Evolutionary conservation across 2,329 filamentous ascomycete genomes (phyloP), one percentile per base, ranked within the genome.

Genomic region (Sporothrix humicola): DNA sequence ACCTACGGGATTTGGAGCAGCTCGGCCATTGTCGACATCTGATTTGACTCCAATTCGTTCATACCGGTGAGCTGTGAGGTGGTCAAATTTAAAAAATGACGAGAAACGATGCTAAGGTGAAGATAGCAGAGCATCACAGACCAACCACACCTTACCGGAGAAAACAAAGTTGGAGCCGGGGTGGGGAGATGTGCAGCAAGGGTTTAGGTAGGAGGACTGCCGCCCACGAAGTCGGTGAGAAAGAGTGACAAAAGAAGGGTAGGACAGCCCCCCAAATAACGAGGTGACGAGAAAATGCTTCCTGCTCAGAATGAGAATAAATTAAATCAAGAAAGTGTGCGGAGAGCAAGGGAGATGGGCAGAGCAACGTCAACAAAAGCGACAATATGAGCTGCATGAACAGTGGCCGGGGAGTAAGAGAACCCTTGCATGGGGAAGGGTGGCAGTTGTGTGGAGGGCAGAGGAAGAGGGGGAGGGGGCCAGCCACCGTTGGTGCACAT

Each of bases 371-470:
- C 61, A 46, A 65, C 48, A 66, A 26, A 26, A 63, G 54, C 65
- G 66, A 54, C 66, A 77, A 77, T 77, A 82, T 83, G 82, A 83
- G 82, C 76, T 84, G 82, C 83, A 84, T 84, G 82, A 84, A 83
- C 81, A 82, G 80, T 81, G 80, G 79, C 52, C 58, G 13, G 54
- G 68, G 37, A 17, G 74, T 75, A 74, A 78, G 78, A 78, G 78
- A 79, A 81, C 78, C 79, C 79, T 79, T 79, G 79, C 79, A 80
- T 79, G 77, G 59, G 42, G 56, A 70, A 20, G 69, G n/a, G 26
- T 26, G 52, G 23, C 31, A 73, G 20, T 50, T 17, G 63, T 46
- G 48, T 63, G 46, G 48, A 46, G 65, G 13, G 63, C 2, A 42
- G 26, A 20, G 26, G 59, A 20, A 65, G 65, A 68, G 46, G 46